Evolutionary conservation across 2,329 filamentous ascomycete species (phyloP), one percentile per base, ranked within the genome.

Genomic region (Fusarium albidum): DNA sequence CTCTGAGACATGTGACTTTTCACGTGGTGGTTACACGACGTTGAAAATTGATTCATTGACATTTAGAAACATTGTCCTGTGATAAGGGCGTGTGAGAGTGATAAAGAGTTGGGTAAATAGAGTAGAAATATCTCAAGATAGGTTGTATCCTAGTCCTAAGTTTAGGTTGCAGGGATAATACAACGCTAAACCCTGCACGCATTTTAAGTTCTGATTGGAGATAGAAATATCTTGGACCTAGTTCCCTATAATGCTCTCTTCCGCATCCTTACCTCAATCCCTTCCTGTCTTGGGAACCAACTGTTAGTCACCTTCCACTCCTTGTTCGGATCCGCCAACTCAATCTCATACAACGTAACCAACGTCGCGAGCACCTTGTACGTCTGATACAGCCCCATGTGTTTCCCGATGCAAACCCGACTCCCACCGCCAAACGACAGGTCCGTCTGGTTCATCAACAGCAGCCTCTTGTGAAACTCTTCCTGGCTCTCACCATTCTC

Each of bases 301-400:
- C 54, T 58, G 28, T 61, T 61, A 8, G 38, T 51, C 72, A 65
- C 54, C 35, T 59, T 63, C 64, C 59, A 66, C 18, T 63, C 50
- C 41, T 59, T 57, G 6, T 51, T 38, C 3, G 53, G 51, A 34
- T 67, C 57, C 1, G 46, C 55, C 41, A 69, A 14, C 35, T 67
- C 59, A 29, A 69, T 58, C 15, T 79, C 69, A 49, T 77, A 81
- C 39, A 59, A 64, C 4, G 63, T 65, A 55, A 78, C 73, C n/a
- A 79, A 49, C 14, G 75, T 79, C 4, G 75, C 71, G 17, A 81
- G 66, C 11, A 81, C 64, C 63, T 83, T 82, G 55, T 76, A 77
- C 4, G 72, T 73, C 57, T 78, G 73, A 31, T 77, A 58, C 31
- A 75, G 63, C 1, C 70, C 73, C 34, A 80, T 56, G 48, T 78